These are phyloP conservation scores for Atractiella rhizophila DNA, from an alignment of 768 basidiomycete genomes.

Conservation along the genomic window DNA sequence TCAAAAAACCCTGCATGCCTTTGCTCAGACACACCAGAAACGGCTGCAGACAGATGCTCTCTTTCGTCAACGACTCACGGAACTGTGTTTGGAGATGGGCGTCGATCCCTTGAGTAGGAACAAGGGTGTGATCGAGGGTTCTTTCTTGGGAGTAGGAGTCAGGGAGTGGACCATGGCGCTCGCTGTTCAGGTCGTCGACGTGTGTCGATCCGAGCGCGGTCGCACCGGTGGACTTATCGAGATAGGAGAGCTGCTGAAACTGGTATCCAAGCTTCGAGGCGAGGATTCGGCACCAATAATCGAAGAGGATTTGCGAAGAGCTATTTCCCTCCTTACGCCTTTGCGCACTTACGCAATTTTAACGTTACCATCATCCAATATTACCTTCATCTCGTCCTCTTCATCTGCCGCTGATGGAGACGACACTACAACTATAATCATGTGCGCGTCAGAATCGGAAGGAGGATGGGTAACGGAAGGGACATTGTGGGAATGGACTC, in stretches of 20 bases:
- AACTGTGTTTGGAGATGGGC: constrained; percentile 83
- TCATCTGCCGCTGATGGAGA: too few relatives aligned
- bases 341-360: too few relatives aligned
- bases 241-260: constrained; percentile 53
- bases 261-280: constrained; percentile 52
- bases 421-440: too few relatives aligned
- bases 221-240: constrained; percentile 79
- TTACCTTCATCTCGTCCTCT: too few relatives aligned
- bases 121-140: constrained; percentile 67
- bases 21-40: constrained; percentile 58
- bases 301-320: too few relatives aligned
- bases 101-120: constrained; percentile 50
- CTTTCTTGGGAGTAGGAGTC: constrained; percentile 39
- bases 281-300: too few relatives aligned
- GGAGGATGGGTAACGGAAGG: too few relatives aligned
- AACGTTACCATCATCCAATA: too few relatives aligned
- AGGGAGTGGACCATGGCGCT: constrained; percentile 92
- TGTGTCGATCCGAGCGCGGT: constrained; percentile 22
- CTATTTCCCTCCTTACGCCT: too few relatives aligned
- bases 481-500: too few relatives aligned
- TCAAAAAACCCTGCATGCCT: constrained; percentile 48
- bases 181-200: constrained; percentile 37
- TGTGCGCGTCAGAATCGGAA: too few relatives aligned
- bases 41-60: constrained; percentile 59
- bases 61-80: constrained; percentile 75